Evolutionary conservation across 345 rosid genomes (phyloP).

Genomic region (Passiflora organensis): DNA sequence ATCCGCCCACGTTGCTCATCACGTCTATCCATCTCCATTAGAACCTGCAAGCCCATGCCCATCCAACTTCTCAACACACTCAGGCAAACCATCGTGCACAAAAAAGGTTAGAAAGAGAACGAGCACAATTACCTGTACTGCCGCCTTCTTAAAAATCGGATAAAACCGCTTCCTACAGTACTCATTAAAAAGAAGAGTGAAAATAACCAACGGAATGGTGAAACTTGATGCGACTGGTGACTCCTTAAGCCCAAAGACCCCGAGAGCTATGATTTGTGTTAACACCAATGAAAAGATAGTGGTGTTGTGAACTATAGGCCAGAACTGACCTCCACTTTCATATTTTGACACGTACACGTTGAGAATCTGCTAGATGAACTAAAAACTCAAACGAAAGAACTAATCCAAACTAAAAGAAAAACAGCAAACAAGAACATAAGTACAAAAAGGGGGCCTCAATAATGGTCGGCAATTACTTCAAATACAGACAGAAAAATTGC

Average conservation of each 20-base stretch:
- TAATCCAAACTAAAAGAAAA: neutral
- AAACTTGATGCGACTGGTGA: constrained; percentile 70
- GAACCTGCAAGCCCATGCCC: constrained; percentile 39
- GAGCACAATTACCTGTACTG: constrained; percentile 52
- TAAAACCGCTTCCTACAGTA: constrained; percentile 75
- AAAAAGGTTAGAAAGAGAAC: constrained; percentile 2
- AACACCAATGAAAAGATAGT: constrained; percentile 77
- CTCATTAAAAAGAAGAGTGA: constrained; percentile 71
- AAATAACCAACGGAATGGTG: constrained; percentile 63
- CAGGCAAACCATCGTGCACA: neutral
- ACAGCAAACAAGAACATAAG: neutral
- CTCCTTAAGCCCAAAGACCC: constrained; percentile 68
- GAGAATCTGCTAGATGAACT: constrained; percentile 49
- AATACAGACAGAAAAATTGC: too few relatives aligned
- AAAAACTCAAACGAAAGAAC: neutral
- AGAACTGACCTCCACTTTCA: constrained; percentile 76
- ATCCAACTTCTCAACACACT: constrained; percentile 14
- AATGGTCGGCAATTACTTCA: too few relatives aligned
- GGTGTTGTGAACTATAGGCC: constrained; percentile 89
- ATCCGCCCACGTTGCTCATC: constrained; percentile 56
- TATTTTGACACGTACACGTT: constrained; percentile 66
- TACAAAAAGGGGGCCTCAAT: too few relatives aligned
- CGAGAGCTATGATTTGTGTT: constrained; percentile 76
- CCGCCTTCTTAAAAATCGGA: constrained; percentile 52
- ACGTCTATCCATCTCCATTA: constrained; percentile 74